A percentile compares a stretch with the other conserved stretches of the same genome.
Conservation (phyloP, 768 basidiomycete genomes). For the Royoungia palumana region DNA sequence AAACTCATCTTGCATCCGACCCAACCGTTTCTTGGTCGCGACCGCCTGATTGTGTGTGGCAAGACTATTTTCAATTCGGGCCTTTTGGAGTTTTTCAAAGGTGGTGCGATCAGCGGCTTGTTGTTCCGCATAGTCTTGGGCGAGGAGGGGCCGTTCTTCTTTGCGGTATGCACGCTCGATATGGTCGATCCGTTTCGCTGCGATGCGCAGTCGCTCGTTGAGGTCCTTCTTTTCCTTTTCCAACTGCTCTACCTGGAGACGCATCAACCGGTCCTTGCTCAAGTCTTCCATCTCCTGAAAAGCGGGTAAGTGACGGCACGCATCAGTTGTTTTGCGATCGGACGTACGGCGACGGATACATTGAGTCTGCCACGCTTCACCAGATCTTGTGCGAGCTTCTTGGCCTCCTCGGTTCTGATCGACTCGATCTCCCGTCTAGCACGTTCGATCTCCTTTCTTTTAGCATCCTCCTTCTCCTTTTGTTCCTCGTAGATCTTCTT, state of each 20-base stretch:
- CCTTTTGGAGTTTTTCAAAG: constrained; percentile 58
- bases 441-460: constrained; percentile 69
- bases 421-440: constrained; percentile 66
- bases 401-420: constrained; percentile 66
- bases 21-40: constrained; percentile 70
- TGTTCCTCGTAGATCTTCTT: constrained; percentile 70
- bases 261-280: constrained; percentile 83
- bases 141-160: constrained; percentile 84
- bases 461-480: constrained; percentile 57
- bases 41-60: constrained; percentile 63
- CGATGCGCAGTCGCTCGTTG: constrained; percentile 74
- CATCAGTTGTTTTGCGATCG: background rate
- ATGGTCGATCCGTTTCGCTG: constrained; percentile 90
- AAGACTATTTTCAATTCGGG: constrained; percentile 54
- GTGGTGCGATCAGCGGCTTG: constrained; percentile 71
- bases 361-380: constrained; percentile 75
- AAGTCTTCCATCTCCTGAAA: constrained; percentile 73
- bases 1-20: constrained; percentile 73
- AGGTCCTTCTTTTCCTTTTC: constrained; percentile 96
- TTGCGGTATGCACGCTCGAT: constrained; percentile 92
- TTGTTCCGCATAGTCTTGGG: constrained; percentile 82
- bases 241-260: constrained; percentile 88
- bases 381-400: constrained; percentile 81
- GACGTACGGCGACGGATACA: constrained; percentile 65
- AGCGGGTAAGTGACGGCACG: background rate